Conservation (phyloP, 164 flowering plant species). For the Magnolia sinica region DNA sequence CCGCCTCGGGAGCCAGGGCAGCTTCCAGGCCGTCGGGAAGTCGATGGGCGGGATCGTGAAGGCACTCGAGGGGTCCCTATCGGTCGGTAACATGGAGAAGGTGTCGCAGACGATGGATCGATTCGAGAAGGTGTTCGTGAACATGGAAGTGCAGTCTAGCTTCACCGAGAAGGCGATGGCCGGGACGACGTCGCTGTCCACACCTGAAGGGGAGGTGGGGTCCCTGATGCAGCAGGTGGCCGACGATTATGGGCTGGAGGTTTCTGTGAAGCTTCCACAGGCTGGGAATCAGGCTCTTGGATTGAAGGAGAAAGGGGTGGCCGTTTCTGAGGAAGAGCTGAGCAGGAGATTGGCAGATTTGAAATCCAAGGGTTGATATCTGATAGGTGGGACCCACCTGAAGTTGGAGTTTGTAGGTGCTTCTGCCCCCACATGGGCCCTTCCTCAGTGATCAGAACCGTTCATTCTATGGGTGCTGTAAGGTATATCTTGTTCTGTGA, state of each 20-base stretch:
- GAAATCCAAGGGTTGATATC: conserved; percentile 19
- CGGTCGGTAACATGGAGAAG: conserved; percentile 25
- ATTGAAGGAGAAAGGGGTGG: conserved; percentile 3
- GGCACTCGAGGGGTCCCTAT: conserved; percentile 18
- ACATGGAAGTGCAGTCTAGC: conserved; percentile 30
- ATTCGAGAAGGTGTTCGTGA: conserved; percentile 24
- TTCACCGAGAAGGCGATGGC: conserved; percentile 27
- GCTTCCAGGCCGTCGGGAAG: conserved; percentile 11
- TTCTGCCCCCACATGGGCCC: too few species aligned
- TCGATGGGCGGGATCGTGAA: conserved; percentile 24
- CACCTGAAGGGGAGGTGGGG: conserved; percentile 24
- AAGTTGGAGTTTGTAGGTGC: too few species aligned
- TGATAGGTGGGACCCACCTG: too few species aligned
- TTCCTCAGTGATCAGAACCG: too few species aligned
- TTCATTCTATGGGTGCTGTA: too few species aligned
- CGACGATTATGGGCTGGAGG: conserved; percentile 26
- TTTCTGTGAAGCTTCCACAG: conserved; percentile 21
- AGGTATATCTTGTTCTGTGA: too few species aligned
- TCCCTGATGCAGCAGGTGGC: conserved; percentile 25
- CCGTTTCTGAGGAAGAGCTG: conserved; percentile 20
- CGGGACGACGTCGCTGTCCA: conserved; percentile 23
- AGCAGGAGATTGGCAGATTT: conserved; percentile 22
- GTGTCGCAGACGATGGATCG: conserved; percentile 25
- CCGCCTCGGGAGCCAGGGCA: conserved; percentile 21
- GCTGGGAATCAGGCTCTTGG: conserved; percentile 15